phyloP scores from a whole-genome alignment of 306 rosid genomes.

The Corylus avellana region DNA sequence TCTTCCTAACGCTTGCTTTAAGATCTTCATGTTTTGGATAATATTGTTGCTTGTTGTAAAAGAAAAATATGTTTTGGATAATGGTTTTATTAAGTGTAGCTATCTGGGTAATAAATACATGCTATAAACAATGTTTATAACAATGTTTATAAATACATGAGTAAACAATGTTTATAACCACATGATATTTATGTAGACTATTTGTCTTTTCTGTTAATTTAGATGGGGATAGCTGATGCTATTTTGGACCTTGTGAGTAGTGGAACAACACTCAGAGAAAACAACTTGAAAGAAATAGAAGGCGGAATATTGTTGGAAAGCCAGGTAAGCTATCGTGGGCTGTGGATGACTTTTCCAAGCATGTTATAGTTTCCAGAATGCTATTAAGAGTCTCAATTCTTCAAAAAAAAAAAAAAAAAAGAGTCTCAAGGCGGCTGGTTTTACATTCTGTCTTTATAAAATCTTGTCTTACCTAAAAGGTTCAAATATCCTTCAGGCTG shows the following conservation, averaged over 20 bases:
- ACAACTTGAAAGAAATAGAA: slow-evolving; percentile 87
- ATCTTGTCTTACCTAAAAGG: slow-evolving; percentile 27
- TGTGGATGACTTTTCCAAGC: slow-evolving; percentile 21
- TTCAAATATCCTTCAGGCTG: slow-evolving; percentile 64
- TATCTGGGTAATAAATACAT: neutral
- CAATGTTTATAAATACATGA: too few relatives aligned
- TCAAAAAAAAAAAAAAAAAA: too few relatives aligned
- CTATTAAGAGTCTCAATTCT: neutral
- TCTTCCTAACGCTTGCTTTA: neutral
- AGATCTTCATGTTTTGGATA: neutral
- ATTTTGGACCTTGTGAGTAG: slow-evolving; percentile 98
- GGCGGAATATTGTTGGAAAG: slow-evolving; percentile 84
- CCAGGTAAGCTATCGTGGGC: slow-evolving; percentile 57
- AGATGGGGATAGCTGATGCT: slow-evolving; percentile 98
- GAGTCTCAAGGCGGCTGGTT: slow-evolving; percentile 11
- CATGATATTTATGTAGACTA: neutral
- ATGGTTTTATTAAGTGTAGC: neutral
- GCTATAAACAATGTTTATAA: neutral
- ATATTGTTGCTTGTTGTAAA: neutral
- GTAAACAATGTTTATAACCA: neutral
- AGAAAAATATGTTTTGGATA: neutral
- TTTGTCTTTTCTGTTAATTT: slow-evolving; percentile 31
- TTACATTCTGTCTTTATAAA: slow-evolving; percentile 24
- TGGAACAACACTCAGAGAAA: slow-evolving; percentile 83
- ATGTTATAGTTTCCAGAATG: slow-evolving; percentile 15